These are phyloP conservation scores for Lantana camara DNA, from an alignment of 257 asterid species.

Conservation along the genomic window DNA sequence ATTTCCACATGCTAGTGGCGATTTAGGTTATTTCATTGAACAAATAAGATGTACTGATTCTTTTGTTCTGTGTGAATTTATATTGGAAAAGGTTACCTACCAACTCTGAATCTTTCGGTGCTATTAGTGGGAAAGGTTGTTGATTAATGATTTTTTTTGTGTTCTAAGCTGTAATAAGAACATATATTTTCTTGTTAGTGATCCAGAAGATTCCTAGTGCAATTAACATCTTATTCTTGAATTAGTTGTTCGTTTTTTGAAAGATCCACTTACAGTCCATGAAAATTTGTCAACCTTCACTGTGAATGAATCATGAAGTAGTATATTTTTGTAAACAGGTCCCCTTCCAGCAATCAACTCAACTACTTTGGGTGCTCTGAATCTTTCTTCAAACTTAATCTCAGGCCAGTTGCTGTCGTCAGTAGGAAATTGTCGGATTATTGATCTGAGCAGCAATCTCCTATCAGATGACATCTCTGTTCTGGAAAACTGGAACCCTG, in stretches of 20 bases:
- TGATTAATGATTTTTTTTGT: not conserved
- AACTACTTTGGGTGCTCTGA: conserved; percentile 54
- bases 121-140: not conserved
- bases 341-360: conserved; percentile 59
- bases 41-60: too few species aligned
- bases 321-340: conserved; percentile 45
- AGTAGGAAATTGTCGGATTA: conserved; percentile 52
- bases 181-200: not conserved
- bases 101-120: not conserved
- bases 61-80: too few species aligned
- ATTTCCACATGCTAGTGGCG: too few species aligned
- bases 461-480: conserved; percentile 49
- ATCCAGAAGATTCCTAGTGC: not conserved
- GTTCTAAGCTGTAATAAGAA: not conserved
- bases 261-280: not conserved
- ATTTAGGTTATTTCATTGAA: too few species aligned
- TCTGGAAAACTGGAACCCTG: conserved; percentile 57
- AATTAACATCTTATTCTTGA: too few species aligned
- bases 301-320: conserved; percentile 24
- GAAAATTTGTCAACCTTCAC: not conserved
- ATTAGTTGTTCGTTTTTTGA: not conserved
- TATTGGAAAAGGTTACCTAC: too few species aligned
- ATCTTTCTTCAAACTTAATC: conserved; percentile 66
- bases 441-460: conserved; percentile 66
- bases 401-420: conserved; percentile 65